Percentiles rank a stretch among this genome's conserved stretches.
Conservation (phyloP, 2,329 filamentous ascomycete genomes). For the Ceratocystis alfenasii region DNA sequence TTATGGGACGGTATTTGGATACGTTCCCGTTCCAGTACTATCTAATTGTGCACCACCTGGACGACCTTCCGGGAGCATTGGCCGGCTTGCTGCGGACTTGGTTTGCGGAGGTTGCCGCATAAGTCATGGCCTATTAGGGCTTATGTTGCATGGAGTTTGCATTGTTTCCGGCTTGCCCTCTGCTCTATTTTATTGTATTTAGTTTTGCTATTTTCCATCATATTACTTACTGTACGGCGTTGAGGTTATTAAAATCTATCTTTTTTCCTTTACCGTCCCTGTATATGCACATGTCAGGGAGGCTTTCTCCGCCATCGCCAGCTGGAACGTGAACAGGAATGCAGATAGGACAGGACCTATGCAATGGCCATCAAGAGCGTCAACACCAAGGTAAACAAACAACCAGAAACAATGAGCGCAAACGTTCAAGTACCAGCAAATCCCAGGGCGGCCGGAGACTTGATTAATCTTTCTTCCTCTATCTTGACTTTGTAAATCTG, state of each 20-base stretch:
- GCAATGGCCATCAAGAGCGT: background rate
- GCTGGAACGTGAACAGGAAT: slow-evolving; percentile 7
- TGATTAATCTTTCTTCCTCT: too few relatives aligned
- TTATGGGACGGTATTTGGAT: slow-evolving; percentile 84
- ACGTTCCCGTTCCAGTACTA: slow-evolving; percentile 97
- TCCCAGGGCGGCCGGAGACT: background rate
- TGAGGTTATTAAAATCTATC: slow-evolving; percentile 6
- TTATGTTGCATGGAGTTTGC: background rate
- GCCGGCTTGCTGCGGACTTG: slow-evolving; percentile 84
- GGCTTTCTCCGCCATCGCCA: background rate
- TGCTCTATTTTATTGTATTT: background rate
- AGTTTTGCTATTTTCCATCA: background rate
- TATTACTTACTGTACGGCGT: background rate
- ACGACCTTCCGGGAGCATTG: slow-evolving; percentile 79
- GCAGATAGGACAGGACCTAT: background rate
- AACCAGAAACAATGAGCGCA: background rate
- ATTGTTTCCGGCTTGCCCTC: too few relatives aligned
- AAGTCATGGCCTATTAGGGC: slow-evolving; percentile 17
- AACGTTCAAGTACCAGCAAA: background rate
- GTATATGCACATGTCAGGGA: background rate
- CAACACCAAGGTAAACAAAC: too few relatives aligned
- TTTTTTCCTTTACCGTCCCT: background rate
- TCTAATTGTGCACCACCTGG: slow-evolving; percentile 80
- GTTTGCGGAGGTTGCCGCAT: slow-evolving; percentile 63
- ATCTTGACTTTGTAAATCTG: too few relatives aligned